These are phyloP conservation scores for Boletus sp. DNA, from an alignment of 768 basidiomycete species.

Conservation along the genomic window DNA sequence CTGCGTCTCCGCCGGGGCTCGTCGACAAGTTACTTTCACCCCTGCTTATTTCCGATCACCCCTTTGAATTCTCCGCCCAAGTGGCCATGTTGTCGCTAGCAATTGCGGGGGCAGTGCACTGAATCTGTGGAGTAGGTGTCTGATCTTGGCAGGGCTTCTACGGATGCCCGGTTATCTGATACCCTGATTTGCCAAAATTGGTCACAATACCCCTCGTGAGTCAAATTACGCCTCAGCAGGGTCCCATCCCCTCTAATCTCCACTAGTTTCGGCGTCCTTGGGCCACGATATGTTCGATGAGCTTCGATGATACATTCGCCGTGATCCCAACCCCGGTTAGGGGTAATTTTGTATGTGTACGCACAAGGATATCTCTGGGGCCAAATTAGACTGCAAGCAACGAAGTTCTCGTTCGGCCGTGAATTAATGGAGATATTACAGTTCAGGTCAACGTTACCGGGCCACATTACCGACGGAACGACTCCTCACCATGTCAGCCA, in stretches of 20 bases:
- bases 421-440: slow-evolving; percentile 1
- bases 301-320: neutral
- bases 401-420: neutral
- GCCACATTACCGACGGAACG: neutral
- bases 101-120: neutral
- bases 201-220: neutral
- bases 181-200: slow-evolving; percentile 5
- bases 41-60: slow-evolving; percentile 5
- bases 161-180: neutral
- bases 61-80: neutral
- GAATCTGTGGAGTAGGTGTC: neutral
- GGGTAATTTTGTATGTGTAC: slow-evolving; percentile 12
- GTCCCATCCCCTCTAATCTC: neutral
- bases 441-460: neutral
- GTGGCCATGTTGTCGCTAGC: neutral
- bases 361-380: neutral
- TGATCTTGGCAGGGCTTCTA: neutral
- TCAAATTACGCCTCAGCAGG: neutral
- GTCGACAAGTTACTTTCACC: neutral
- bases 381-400: neutral
- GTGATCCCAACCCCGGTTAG: neutral
- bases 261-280: neutral
- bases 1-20: neutral
- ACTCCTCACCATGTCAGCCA: neutral
- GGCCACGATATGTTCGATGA: neutral